Evolutionary conservation across 345 rosid species (phyloP).

Genomic region (Rhodamnia argentea): DNA sequence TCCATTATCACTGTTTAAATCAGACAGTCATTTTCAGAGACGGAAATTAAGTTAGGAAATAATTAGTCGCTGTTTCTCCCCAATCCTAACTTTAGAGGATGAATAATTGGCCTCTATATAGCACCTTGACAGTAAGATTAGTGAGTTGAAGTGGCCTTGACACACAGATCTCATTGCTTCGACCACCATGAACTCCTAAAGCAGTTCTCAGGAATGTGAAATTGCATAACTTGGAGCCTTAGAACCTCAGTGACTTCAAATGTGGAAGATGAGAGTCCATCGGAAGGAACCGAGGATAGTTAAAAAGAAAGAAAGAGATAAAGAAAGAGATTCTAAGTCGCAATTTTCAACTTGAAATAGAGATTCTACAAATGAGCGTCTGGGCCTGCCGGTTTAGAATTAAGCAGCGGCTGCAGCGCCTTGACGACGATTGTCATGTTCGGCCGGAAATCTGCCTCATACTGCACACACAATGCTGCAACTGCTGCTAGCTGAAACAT

Average conservation of each 20-base stretch:
- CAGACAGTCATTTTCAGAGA: neutral
- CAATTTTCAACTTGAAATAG: neutral
- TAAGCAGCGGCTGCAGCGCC: slow-evolving; percentile 86
- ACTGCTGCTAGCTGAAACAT: slow-evolving; percentile 76
- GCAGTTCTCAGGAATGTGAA: neutral
- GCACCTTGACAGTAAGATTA: neutral
- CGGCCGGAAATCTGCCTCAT: slow-evolving; percentile 91
- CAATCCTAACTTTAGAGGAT: neutral
- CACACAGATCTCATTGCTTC: neutral
- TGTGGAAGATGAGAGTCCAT: neutral
- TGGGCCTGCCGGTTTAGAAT: slow-evolving; percentile 52
- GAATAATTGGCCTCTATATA: neutral
- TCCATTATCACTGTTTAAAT: neutral
- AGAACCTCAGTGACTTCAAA: neutral
- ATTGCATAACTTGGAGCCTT: neutral
- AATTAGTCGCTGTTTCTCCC: neutral
- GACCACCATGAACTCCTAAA: neutral
- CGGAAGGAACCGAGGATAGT: neutral
- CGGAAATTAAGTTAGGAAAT: neutral
- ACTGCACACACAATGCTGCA: slow-evolving; percentile 91
- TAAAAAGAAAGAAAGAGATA: neutral
- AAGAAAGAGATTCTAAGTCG: neutral
- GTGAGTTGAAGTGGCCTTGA: neutral
- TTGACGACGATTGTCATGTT: slow-evolving; percentile 96
- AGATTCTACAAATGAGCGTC: slow-evolving; percentile 23